Evolutionary conservation across 1,139 yeast species (phyloP).

Genomic region (Debaryomyces subglobosus): DNA sequence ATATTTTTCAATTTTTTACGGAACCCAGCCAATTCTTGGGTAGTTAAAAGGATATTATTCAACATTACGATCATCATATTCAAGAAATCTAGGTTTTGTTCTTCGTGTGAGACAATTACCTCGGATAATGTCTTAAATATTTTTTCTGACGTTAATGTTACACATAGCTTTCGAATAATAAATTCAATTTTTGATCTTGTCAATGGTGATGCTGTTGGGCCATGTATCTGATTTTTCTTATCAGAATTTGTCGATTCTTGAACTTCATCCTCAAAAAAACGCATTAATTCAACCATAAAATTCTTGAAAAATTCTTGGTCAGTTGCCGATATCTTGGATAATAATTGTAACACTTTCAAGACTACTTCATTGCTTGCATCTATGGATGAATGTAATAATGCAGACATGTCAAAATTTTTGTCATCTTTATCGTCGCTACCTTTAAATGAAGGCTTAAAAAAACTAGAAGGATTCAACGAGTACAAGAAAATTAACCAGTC

Average conservation of each 20-base stretch:
- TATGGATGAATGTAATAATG: slow-evolving; percentile 76
- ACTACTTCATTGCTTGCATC: slow-evolving; percentile 89
- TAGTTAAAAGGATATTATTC: slow-evolving; percentile 84
- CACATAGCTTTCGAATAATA: slow-evolving; percentile 81
- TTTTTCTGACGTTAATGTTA: slow-evolving; percentile 78
- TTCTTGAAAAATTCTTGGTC: slow-evolving; percentile 78
- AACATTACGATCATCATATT: slow-evolving; percentile 84
- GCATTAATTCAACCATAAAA: slow-evolving; percentile 73
- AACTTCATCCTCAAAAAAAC: slow-evolving; percentile 58
- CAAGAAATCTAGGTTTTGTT: slow-evolving; percentile 69
- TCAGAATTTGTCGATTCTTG: neutral
- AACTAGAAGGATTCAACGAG: slow-evolving; percentile 66
- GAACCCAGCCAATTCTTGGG: slow-evolving; percentile 74
- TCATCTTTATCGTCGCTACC: slow-evolving; percentile 34
- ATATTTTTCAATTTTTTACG: slow-evolving; percentile 64
- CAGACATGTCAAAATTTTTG: slow-evolving; percentile 61
- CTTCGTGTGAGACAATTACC: slow-evolving; percentile 59
- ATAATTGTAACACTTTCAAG: slow-evolving; percentile 70
- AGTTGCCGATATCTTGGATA: slow-evolving; percentile 81
- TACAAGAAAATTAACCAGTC: slow-evolving; percentile 92
- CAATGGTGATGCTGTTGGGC: slow-evolving; percentile 20
- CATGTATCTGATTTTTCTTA: slow-evolving; percentile 28
- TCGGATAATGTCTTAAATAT: slow-evolving; percentile 82
- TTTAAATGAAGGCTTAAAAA: slow-evolving; percentile 48
- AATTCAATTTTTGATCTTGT: slow-evolving; percentile 78